phyloP scores from a whole-genome alignment of 1,139 yeast species.

The Candida pseudoviswanathii region DNA sequence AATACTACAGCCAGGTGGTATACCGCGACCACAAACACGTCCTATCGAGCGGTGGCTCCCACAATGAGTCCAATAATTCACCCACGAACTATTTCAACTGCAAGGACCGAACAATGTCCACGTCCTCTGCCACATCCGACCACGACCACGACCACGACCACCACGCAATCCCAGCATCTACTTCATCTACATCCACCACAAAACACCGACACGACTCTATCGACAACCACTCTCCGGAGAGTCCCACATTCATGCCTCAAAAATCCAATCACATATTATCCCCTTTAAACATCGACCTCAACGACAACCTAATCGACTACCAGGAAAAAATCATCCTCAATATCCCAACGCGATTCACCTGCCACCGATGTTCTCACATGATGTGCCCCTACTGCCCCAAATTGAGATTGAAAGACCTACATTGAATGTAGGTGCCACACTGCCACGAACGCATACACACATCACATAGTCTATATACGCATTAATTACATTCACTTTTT shows the following conservation, averaged over 20 bases:
- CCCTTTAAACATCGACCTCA: conserved; percentile 13
- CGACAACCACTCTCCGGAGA: conserved; percentile 6
- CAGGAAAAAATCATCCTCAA: conserved; percentile 18
- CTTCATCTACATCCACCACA: not conserved
- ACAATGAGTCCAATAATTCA: not conserved
- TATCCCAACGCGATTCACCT: conserved; percentile 41
- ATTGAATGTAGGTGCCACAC: not conserved
- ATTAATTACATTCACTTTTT: not conserved
- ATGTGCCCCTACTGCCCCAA: conserved; percentile 58
- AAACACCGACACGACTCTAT: not conserved
- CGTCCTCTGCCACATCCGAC: not conserved
- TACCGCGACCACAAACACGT: conserved; percentile 22
- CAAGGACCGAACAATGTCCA: not conserved
- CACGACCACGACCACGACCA: not conserved
- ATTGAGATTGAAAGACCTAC: conserved; percentile 42
- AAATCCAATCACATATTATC: conserved; percentile 10
- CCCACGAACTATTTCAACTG: conserved; percentile 10
- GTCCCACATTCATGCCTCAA: conserved; percentile 5
- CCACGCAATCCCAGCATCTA: not conserved
- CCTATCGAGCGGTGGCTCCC: conserved; percentile 1
- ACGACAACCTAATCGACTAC: conserved; percentile 11
- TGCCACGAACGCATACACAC: too few species aligned
- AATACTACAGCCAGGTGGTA: conserved; percentile 33
- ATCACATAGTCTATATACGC: too few species aligned
- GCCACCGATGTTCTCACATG: conserved; percentile 53